A percentile compares a stretch with the other conserved stretches of the same genome.
phyloP scores from a whole-genome alignment of 1,284 basidiomycete genomes.

The Ganoderma lingzhi region DNA sequence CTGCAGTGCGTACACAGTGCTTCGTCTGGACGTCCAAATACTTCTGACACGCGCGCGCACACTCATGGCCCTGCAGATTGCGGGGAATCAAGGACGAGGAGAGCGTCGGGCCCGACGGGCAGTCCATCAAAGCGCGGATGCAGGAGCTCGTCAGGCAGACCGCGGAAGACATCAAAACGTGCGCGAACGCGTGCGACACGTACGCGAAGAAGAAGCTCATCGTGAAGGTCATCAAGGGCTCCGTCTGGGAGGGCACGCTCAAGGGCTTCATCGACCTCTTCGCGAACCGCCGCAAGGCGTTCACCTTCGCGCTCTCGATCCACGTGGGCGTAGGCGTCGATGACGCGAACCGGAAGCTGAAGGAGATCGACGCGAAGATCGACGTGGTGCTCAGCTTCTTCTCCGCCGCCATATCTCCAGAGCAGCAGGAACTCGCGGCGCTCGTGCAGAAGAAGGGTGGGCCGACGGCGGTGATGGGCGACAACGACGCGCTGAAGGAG shows the following conservation, averaged over 20 bases:
- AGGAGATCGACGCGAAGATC: constrained; percentile 27
- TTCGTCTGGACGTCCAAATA: neutral
- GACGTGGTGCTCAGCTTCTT: constrained; percentile 18
- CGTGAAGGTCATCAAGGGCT: constrained; percentile 45
- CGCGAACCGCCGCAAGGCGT: constrained; percentile 39
- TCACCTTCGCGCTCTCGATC: constrained; percentile 44
- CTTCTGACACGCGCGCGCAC: neutral
- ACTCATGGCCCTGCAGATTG: constrained; percentile 20
- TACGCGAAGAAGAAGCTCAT: constrained; percentile 42
- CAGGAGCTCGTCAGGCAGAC: constrained; percentile 30
- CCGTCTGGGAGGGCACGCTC: constrained; percentile 25
- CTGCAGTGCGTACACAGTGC: constrained; percentile 44
- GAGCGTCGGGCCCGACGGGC: constrained; percentile 29
- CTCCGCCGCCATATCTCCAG: neutral
- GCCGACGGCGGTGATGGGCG: constrained; percentile 23
- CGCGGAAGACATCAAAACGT: constrained; percentile 40
- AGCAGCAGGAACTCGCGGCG: constrained; percentile 25
- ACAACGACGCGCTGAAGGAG: constrained; percentile 29
- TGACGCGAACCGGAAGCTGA: constrained; percentile 41
- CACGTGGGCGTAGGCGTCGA: constrained; percentile 45
- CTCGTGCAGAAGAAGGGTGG: constrained; percentile 34
- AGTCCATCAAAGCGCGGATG: constrained; percentile 20
- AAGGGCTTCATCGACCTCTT: constrained; percentile 41
- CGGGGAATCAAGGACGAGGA: constrained; percentile 30
- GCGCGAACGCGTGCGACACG: constrained; percentile 42